Evolutionary conservation across 1,284 basidiomycete genomes (phyloP).

Genomic region (Pholiota adiposa): DNA sequence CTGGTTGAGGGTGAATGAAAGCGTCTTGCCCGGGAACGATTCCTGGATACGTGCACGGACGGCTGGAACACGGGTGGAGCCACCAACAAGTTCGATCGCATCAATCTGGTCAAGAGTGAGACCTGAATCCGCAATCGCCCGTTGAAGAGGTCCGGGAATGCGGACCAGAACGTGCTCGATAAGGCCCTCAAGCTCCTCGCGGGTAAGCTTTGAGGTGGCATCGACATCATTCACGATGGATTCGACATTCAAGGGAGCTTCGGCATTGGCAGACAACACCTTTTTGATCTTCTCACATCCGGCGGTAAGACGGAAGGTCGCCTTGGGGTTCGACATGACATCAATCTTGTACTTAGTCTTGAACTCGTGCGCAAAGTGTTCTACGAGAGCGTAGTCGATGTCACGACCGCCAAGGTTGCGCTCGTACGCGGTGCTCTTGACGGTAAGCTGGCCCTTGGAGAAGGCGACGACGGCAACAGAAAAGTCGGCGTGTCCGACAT

Average conservation of each 20-base stretch:
- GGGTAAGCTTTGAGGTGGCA: conserved; percentile 89
- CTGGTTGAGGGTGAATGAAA: conserved; percentile 92
- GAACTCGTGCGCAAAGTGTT: conserved; percentile 90
- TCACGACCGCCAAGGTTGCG: conserved; percentile 92
- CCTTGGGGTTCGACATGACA: conserved; percentile 88
- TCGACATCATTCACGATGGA: conserved; percentile 95
- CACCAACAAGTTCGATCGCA: conserved; percentile 90
- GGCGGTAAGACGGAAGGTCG: conserved; percentile 84
- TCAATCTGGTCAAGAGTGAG: conserved; percentile 93
- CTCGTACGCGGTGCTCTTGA: conserved; percentile 89
- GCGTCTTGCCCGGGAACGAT: conserved; percentile 79
- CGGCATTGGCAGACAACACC: conserved; percentile 75
- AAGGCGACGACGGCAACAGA: conserved; percentile 88
- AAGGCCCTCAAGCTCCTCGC: conserved; percentile 91
- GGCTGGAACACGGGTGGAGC: conserved; percentile 94
- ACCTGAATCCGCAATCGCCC: conserved; percentile 90
- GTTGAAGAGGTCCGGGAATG: conserved; percentile 91
- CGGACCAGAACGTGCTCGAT: conserved; percentile 90
- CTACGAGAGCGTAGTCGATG: conserved; percentile 87
- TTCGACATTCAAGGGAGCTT: conserved; percentile 89
- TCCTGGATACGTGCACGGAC: conserved; percentile 91
- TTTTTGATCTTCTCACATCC: conserved; percentile 89
- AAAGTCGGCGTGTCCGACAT: conserved; percentile 90
- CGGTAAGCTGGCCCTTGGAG: conserved; percentile 87
- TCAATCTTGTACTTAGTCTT: conserved; percentile 95